Evolutionary conservation across 2,329 filamentous ascomycete species (phyloP).

Genomic region (Pyricularia grisea): DNA sequence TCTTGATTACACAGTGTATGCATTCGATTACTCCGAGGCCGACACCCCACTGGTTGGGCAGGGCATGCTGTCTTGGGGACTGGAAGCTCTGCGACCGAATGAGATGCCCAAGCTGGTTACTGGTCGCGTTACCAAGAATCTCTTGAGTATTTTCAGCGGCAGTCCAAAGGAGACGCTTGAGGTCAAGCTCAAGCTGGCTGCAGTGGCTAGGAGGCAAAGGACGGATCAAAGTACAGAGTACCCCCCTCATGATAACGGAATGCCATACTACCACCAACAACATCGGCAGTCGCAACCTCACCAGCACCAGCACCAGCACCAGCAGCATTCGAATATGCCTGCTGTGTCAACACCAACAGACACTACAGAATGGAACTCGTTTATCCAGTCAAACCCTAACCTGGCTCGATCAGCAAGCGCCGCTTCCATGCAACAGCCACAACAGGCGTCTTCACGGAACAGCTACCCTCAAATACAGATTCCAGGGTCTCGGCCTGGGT

Average conservation of each 20-base stretch:
- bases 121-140: constrained; percentile 80
- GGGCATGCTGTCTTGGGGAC: constrained; percentile 81
- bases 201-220: constrained; percentile 49
- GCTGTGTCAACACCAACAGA: constrained; percentile 44
- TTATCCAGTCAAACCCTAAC: constrained; percentile 61
- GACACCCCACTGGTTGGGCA: constrained; percentile 91
- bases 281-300: constrained; percentile 12
- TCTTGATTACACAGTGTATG: constrained; percentile 92
- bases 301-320: constrained; percentile 14
- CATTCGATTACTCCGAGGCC: constrained; percentile 91
- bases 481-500: constrained; percentile 9
- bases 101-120: constrained; percentile 66
- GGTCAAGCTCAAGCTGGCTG: constrained; percentile 80
- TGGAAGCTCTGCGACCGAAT: constrained; percentile 45
- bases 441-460: neutral
- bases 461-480: neutral
- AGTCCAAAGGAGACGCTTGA: constrained; percentile 83
- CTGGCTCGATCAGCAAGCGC: constrained; percentile 28
- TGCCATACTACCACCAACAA: constrained; percentile 12
- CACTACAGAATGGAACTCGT: constrained; percentile 67
- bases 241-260: neutral
- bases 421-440: constrained; percentile 13
- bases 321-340: neutral
- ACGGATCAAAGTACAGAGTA: constrained; percentile 7
- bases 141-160: constrained; percentile 74